Percentiles rank a stretch among this genome's conserved stretches.
Conservation (phyloP, 129 eudicot genomes). For the Saposhnikovia divaricata region DNA sequence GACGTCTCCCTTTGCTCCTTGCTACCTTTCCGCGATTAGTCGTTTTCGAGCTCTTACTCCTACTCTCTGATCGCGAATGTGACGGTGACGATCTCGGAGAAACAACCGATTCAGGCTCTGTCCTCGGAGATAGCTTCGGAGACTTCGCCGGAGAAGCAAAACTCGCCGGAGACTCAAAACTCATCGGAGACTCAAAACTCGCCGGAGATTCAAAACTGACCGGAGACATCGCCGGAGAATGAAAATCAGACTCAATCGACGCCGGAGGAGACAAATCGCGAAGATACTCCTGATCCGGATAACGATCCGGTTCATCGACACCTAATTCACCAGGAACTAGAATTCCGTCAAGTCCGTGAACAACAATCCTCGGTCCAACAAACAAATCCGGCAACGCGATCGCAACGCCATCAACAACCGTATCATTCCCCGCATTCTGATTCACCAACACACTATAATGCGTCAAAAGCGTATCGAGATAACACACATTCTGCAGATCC, state of each 20-base stretch:
- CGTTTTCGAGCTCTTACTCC: neutral
- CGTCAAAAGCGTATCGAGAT: constrained; percentile 26
- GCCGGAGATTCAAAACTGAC: neutral
- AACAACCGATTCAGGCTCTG: neutral
- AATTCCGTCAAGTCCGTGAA: constrained; percentile 14
- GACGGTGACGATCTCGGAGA: neutral
- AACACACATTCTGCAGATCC: constrained; percentile 22
- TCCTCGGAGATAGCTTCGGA: neutral
- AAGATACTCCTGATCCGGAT: neutral
- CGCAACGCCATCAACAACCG: neutral
- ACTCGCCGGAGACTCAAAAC: neutral
- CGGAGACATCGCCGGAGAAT: neutral
- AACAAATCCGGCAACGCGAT: constrained; percentile 1
- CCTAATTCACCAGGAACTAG: neutral
- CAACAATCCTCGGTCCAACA: constrained; percentile 1
- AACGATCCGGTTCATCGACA: neutral
- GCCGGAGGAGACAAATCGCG: neutral
- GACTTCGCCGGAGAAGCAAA: neutral
- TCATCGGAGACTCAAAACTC: neutral
- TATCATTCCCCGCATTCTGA: neutral
- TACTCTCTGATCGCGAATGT: neutral
- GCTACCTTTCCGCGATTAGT: neutral
- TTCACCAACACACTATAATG: constrained; percentile 15
- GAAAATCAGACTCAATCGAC: neutral
- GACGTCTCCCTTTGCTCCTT: neutral